Percentiles rank a stretch among this genome's conserved stretches.
Conservation (phyloP, 2,329 filamentous ascomycete species). For the Curvularia sp. region DNA sequence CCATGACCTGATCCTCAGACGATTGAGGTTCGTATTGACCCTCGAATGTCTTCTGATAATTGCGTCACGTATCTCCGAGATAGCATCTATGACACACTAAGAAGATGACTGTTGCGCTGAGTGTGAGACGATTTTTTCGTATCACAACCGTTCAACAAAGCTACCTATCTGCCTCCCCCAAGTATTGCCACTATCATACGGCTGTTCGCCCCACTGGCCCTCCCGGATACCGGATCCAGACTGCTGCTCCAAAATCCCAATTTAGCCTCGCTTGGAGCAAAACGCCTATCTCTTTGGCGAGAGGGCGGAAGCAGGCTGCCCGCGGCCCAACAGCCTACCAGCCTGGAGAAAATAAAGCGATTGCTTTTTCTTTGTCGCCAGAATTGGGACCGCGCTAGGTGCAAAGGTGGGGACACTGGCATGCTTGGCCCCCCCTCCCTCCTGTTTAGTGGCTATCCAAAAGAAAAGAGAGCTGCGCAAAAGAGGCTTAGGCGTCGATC, state of each 20-base stretch:
- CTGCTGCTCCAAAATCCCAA: conserved; percentile 1
- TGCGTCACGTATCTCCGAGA: background rate
- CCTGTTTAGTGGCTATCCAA: background rate
- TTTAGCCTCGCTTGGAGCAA: conserved; percentile 6
- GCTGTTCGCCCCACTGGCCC: background rate
- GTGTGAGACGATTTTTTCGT: background rate
- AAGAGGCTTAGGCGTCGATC: conserved; percentile 7
- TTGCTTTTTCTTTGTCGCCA: conserved; percentile 8
- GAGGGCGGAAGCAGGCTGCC: conserved; percentile 1
- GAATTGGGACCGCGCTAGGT: conserved; percentile 1
- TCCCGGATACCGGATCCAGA: conserved; percentile 3
- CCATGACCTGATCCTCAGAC: background rate
- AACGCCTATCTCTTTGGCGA: conserved; percentile 7
- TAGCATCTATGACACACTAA: background rate
- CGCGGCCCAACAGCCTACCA: background rate
- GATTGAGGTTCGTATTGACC: background rate
- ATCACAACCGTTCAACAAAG: conserved; percentile 1
- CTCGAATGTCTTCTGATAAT: background rate
- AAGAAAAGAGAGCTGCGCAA: background rate
- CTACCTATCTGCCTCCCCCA: background rate
- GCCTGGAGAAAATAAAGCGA: background rate
- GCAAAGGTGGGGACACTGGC: background rate
- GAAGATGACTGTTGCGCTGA: background rate
- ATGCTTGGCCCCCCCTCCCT: background rate
- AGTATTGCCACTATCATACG: conserved; percentile 2